phyloP scores from a whole-genome alignment of 176 grass and related monocot species.

The Elymus sibiricus region DNA sequence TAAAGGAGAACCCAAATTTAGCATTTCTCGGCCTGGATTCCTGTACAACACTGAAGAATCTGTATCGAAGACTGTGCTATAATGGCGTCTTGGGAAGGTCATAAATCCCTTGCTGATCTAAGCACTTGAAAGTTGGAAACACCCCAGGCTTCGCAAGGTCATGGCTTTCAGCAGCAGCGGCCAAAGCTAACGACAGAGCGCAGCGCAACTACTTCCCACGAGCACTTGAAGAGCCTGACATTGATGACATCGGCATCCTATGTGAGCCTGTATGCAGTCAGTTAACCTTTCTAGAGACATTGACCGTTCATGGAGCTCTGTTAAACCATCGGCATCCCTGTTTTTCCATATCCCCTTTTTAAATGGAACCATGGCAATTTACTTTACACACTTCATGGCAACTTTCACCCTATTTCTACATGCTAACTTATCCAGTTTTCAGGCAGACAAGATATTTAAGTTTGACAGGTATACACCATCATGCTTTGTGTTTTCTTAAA shows the following conservation, averaged over 20 bases:
- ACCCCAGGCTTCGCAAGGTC: not conserved
- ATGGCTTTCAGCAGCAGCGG: not conserved
- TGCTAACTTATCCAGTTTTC: too few relatives aligned
- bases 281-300: not conserved
- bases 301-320: not conserved
- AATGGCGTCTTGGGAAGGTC: not conserved
- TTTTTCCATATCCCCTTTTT: too few relatives aligned
- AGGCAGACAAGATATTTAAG: too few relatives aligned
- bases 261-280: slow-evolving; percentile 19
- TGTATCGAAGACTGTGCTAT: not conserved
- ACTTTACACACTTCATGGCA: too few relatives aligned
- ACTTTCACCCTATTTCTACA: too few relatives aligned
- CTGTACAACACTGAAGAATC: not conserved
- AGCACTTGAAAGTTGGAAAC: not conserved
- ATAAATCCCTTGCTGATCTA: not conserved
- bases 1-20: not conserved
- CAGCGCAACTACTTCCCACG: not conserved
- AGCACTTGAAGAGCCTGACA: not conserved
- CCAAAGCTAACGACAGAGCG: not conserved
- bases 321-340: too few relatives aligned
- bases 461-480: too few relatives aligned
- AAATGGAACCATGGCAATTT: too few relatives aligned
- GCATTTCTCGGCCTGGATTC: not conserved
- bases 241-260: not conserved
- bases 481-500: too few relatives aligned